A percentile compares a stretch with the other conserved stretches of the same genome.
These are phyloP conservation scores for Ziziphus jujuba DNA, from an alignment of 306 rosid genomes.

Conservation along the genomic window DNA sequence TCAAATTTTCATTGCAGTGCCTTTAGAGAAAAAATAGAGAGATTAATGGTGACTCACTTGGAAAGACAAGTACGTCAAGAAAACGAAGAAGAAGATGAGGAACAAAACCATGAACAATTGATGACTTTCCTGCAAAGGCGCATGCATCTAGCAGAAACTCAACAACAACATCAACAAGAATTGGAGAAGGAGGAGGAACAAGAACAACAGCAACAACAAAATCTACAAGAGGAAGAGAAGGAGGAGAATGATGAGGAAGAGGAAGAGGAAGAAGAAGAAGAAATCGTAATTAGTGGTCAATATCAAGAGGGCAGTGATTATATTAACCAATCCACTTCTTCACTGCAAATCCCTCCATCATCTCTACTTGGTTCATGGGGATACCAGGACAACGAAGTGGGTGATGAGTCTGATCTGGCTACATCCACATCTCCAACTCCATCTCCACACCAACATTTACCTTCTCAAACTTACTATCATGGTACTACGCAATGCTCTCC, in stretches of 20 bases:
- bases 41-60: constrained; percentile 59
- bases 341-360: constrained; percentile 39
- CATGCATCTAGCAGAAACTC: constrained; percentile 5
- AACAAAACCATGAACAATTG: constrained; percentile 27
- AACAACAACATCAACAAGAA: constrained; percentile 15
- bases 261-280: constrained; percentile 30
- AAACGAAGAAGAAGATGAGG: constrained; percentile 35
- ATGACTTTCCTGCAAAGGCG: constrained; percentile 31
- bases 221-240: constrained; percentile 17
- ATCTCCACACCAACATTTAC: constrained; percentile 46
- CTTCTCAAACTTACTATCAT: constrained; percentile 31
- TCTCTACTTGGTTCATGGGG: constrained; percentile 58
- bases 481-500: constrained; percentile 34
- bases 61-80: constrained; percentile 43
- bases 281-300: constrained; percentile 34
- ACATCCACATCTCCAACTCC: too few relatives aligned
- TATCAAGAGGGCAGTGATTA: constrained; percentile 47
- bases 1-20: constrained; percentile 73
- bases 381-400: constrained; percentile 58
- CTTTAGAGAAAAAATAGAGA: constrained; percentile 64
- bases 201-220: constrained; percentile 35
- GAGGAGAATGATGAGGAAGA: too few relatives aligned
- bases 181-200: neutral
- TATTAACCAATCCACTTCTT: constrained; percentile 49
- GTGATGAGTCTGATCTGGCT: constrained; percentile 54